Base-by-base conservation (phyloP, 306 rosid species). In the Malus sieversii region DNA sequence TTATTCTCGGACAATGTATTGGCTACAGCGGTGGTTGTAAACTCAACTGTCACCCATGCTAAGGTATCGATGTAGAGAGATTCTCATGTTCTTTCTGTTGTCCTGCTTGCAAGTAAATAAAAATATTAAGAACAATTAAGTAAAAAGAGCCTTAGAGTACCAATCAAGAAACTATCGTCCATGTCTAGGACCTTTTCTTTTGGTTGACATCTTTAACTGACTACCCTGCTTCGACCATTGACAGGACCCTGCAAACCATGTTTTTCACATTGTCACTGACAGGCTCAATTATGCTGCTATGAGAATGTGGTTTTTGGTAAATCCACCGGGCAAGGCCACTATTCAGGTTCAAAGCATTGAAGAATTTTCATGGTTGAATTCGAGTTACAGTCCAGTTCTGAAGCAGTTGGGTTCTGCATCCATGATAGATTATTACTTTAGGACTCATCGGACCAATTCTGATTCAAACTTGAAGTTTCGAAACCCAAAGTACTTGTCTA, bases 241-340 rank as follows among this genome's bases (percentile, higher is more conserved):
- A 73, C 96, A 95, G 99, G 88, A 90, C 69, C 80, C 97, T 42
- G 81, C 91, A n/a, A 90, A 83, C 66, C 96, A 90, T 76, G 99
- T 95, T 78, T 92, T 95, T 84, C 99, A 95, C 86, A 77, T 95
- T 74, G 95, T 95, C 59, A 95, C 93, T 8, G 99, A 95, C 70
- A 90, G 86, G 81, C 97, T 95, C 85, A 92, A 95, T 71, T 90
- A 89, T 77, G 99, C 97, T 4, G 97, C 97, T 2, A 95, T 90
- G 99, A 95, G 97, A 82, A 95, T 95, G 97, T 95, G 99, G 99
- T 95, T 95, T 85, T 82, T 90, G 83, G 91, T 73, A 72, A 95
- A 92, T 83, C 90, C 89, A 48, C 97, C 97, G 0, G 99, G 97
- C 80, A 78, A 81, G 75, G 96, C 97, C 74, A 84, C 97, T 51